Conservation (phyloP, 805 yeast genomes). For the Kurtzmaniella fragi region DNA sequence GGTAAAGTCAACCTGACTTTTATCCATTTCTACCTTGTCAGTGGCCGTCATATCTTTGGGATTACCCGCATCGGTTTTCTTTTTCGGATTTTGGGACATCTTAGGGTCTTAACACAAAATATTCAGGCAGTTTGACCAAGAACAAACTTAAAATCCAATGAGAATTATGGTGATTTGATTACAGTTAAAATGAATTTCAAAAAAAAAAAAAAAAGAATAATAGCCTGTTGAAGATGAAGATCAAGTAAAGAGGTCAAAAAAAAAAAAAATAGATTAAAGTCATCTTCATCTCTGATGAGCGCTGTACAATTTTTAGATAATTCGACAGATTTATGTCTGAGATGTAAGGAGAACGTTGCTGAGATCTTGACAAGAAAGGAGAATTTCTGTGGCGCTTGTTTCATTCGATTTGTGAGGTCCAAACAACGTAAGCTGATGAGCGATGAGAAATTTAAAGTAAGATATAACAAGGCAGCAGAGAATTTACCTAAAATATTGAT, state of each 20-base stretch:
- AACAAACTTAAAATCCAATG: too few relatives aligned
- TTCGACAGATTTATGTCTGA: conserved; percentile 27
- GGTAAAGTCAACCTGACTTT: conserved; percentile 49
- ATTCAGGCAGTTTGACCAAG: too few relatives aligned
- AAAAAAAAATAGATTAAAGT: too few relatives aligned
- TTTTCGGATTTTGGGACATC: background rate
- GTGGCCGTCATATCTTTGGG: conserved; percentile 6
- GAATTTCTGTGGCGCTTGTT: conserved; percentile 62
- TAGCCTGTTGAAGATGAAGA: too few relatives aligned
- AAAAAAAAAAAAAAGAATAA: too few relatives aligned
- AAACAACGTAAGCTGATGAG: conserved; percentile 79
- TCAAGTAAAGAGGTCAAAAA: too few relatives aligned
- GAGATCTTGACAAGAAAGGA: conserved; percentile 56
- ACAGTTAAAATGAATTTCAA: too few relatives aligned
- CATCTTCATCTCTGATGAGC: too few relatives aligned
- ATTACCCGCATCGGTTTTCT: background rate
- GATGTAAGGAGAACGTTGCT: conserved; percentile 45
- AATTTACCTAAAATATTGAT: conserved; percentile 43
- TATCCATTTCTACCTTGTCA: conserved; percentile 28
- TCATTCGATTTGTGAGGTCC: conserved; percentile 63
- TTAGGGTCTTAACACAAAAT: too few relatives aligned
- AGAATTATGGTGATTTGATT: too few relatives aligned
- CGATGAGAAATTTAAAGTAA: conserved; percentile 67
- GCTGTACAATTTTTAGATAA: too few relatives aligned
- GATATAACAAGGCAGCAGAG: conserved; percentile 35